Evolutionary conservation across 106 monocot species (phyloP).

Genomic region (Platanthera guangdongensis): DNA sequence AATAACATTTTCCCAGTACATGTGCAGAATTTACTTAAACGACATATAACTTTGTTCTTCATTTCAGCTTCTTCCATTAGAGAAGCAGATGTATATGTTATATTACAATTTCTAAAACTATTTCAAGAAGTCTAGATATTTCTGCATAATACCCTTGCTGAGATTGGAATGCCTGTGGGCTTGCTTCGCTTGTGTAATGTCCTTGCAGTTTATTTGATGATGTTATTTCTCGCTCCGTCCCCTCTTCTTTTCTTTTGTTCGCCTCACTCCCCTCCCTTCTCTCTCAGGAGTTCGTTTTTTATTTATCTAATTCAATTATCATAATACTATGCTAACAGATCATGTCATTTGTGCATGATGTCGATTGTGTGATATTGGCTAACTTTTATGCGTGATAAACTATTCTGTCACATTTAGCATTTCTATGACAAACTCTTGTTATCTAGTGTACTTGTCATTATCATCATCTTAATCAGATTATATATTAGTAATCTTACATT

Average conservation of each 20-base stretch:
- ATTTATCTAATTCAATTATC: neutral
- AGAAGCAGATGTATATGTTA: neutral
- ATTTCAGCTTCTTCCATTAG: neutral
- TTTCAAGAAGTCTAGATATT: neutral
- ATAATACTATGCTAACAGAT: neutral
- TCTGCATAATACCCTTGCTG: neutral
- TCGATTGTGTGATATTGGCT: neutral
- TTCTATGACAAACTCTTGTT: neutral
- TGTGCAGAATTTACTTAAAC: neutral
- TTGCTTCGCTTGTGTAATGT: neutral
- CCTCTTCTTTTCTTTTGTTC: neutral
- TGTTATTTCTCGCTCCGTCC: neutral
- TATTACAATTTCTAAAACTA: neutral
- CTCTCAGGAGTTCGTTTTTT: neutral
- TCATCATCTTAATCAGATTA: neutral
- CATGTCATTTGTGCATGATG: neutral
- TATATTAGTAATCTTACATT: neutral
- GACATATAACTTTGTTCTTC: neutral
- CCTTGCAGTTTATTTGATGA: neutral
- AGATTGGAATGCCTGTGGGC: neutral
- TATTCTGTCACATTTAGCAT: neutral
- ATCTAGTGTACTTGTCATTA: neutral
- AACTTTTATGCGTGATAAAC: no score
- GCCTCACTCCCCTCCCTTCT: neutral
- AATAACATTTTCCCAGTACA: neutral